Percentiles rank a stretch among this genome's conserved stretches.
These are phyloP conservation scores for Sphaerostilbella broomeana DNA, from an alignment of 2,329 filamentous ascomycete species.

Conservation along the genomic window DNA sequence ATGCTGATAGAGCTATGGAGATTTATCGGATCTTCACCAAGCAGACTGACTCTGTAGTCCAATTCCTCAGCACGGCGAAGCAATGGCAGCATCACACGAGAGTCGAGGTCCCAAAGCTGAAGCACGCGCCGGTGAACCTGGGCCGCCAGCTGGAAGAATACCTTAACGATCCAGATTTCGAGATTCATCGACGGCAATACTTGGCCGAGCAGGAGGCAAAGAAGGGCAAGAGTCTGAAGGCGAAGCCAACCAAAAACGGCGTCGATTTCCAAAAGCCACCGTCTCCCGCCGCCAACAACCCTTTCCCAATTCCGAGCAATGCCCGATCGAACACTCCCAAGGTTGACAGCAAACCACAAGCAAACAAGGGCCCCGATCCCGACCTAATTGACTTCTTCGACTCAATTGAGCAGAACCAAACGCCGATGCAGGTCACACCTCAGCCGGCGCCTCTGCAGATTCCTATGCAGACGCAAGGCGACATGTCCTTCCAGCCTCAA, in stretches of 20 bases:
- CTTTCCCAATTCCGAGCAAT: conserved; percentile 34
- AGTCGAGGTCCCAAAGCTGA: conserved; percentile 91
- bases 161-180: conserved; percentile 88
- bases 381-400: conserved; percentile 94
- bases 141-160: conserved; percentile 90
- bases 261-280: conserved; percentile 32
- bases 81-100: conserved; percentile 89
- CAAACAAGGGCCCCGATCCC: conserved; percentile 58
- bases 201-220: conserved; percentile 76
- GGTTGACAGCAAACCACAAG: conserved; percentile 38
- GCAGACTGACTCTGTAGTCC: conserved; percentile 88
- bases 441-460: conserved; percentile 23
- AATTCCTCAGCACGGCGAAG: conserved; percentile 79
- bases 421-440: conserved; percentile 50
- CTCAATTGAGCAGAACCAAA: conserved; percentile 85
- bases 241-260: conserved; percentile 32
- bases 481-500: conserved; percentile 33
- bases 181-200: conserved; percentile 87
- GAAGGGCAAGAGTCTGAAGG: conserved; percentile 34
- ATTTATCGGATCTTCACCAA: conserved; percentile 90
- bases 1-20: conserved; percentile 83
- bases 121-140: conserved; percentile 90
- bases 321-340: conserved; percentile 9
- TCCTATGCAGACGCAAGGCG: conserved; percentile 26
- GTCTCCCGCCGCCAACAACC: conserved; percentile 34